These are phyloP conservation scores for Hypoxylon sp. DNA, from an alignment of 2,329 filamentous ascomycete genomes.

Conservation along the genomic window DNA sequence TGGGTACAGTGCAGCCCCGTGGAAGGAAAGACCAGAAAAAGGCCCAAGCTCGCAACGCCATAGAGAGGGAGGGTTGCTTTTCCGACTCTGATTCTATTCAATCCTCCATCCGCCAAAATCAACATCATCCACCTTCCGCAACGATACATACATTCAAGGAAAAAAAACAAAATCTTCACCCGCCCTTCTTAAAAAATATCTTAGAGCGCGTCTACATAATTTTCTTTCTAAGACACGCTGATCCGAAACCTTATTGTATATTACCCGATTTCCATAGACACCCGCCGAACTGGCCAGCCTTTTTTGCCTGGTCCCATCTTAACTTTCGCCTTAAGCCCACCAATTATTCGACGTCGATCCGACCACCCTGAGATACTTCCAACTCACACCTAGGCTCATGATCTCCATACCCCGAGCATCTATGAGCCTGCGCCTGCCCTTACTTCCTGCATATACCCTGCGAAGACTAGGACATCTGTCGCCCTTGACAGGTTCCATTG, in stretches of 20 bases:
- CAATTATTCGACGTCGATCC: constrained; percentile 25
- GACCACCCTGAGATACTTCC: constrained; percentile 17
- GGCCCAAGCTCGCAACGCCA: constrained; percentile 30
- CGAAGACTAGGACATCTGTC: constrained; percentile 27
- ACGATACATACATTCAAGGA: constrained; percentile 15
- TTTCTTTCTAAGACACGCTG: constrained; percentile 15
- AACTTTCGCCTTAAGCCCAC: constrained; percentile 11
- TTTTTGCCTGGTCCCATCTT: background rate
- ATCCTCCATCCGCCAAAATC: constrained; percentile 30
- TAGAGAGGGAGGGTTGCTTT: constrained; percentile 29
- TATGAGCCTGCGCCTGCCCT: constrained; percentile 41
- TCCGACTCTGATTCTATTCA: constrained; percentile 31
- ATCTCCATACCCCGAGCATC: constrained; percentile 46
- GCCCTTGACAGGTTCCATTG: constrained; percentile 33
- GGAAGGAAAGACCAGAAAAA: constrained; percentile 25
- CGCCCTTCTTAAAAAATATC: constrained; percentile 16
- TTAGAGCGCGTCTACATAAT: constrained; percentile 23
- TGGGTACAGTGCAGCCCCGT: constrained; percentile 15
- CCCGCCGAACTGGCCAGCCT: constrained; percentile 12
- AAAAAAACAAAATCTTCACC: background rate
- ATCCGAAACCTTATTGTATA: constrained; percentile 28
- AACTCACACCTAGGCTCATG: constrained; percentile 47
- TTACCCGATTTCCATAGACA: constrained; percentile 8
- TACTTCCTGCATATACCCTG: constrained; percentile 18
- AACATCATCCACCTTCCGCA: constrained; percentile 23